These are phyloP conservation scores for Aspergillus pseudonomiae DNA, from an alignment of 2,329 filamentous ascomycete species.

Conservation along the genomic window DNA sequence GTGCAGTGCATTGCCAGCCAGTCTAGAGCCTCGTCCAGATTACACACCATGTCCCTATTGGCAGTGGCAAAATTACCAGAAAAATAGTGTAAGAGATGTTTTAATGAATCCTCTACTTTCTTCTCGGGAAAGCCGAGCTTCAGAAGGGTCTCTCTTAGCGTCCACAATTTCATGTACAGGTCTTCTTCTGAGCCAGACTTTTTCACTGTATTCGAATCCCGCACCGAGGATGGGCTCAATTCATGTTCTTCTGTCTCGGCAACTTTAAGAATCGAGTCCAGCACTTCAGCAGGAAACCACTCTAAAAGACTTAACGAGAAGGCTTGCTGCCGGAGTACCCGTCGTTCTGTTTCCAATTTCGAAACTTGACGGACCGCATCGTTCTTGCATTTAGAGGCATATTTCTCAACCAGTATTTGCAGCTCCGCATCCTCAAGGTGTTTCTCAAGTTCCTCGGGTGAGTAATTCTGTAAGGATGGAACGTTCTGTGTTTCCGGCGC, in stretches of 20 bases:
- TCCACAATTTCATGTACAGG: constrained; percentile 79
- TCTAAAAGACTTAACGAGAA: constrained; percentile 71
- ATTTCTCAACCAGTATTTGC: constrained; percentile 82
- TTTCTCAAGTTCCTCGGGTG: constrained; percentile 84
- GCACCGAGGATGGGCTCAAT: constrained; percentile 35
- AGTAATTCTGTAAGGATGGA: constrained; percentile 58
- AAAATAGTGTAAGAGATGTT: constrained; percentile 68
- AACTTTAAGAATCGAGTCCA: constrained; percentile 76
- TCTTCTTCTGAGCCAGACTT: constrained; percentile 70
- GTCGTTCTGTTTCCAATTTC: constrained; percentile 81
- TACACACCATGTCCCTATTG: constrained; percentile 73
- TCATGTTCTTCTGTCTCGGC: constrained; percentile 44
- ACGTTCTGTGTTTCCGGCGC: constrained; percentile 19
- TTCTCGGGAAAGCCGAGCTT: constrained; percentile 68
- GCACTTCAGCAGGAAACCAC: constrained; percentile 79
- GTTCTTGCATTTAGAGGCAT: constrained; percentile 75
- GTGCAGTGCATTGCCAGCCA: constrained; percentile 83
- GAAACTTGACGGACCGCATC: constrained; percentile 76
- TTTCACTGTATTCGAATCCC: constrained; percentile 32
- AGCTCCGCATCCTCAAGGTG: constrained; percentile 90
- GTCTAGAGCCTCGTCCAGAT: constrained; percentile 82
- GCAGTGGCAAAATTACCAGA: constrained; percentile 58
- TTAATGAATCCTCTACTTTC: constrained; percentile 66
- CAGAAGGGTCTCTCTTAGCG: constrained; percentile 71
- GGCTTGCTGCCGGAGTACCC: constrained; percentile 77